Evolutionary conservation across 1,284 basidiomycete genomes (phyloP).

Genomic region (Abortiporus biennis): DNA sequence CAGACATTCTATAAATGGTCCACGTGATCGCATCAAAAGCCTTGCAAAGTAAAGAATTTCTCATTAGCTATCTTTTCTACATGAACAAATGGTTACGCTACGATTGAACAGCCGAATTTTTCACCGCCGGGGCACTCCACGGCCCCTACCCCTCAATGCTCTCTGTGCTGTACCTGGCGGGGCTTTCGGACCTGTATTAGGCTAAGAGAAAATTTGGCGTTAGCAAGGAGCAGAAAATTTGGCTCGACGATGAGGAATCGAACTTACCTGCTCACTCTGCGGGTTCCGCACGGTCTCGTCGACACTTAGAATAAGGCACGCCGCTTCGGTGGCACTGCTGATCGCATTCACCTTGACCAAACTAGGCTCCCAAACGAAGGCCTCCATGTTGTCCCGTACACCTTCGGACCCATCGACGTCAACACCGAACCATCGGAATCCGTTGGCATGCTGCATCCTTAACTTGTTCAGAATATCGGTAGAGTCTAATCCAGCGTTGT

Average conservation of each 20-base stretch:
- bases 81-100: constrained; percentile 12
- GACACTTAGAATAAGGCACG: constrained; percentile 90
- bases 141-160: constrained; percentile 77
- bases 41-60: constrained; percentile 6
- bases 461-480: constrained; percentile 97
- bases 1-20: too few species aligned
- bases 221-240: constrained; percentile 6
- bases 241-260: constrained; percentile 1
- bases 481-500: constrained; percentile 97
- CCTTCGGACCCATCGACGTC: constrained; percentile 89
- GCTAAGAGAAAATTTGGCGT: constrained; percentile 26
- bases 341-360: constrained; percentile 96
- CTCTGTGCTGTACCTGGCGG: constrained; percentile 81
- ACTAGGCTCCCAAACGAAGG: constrained; percentile 98
- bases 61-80: constrained; percentile 13
- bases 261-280: constrained; percentile 79
- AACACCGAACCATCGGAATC: constrained; percentile 88
- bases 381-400: constrained; percentile 93
- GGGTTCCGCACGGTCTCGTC: constrained; percentile 95
- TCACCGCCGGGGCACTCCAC: constrained; percentile 58
- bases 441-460: constrained; percentile 92
- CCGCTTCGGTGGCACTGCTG: constrained; percentile 92
- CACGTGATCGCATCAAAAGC: constrained; percentile 11
- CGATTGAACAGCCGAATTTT: constrained; percentile 9
- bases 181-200: constrained; percentile 73